A percentile compares a stretch with the other conserved stretches of the same genome.
phyloP scores from a whole-genome alignment of 331 rosid species.

The Telfairia occidentalis region DNA sequence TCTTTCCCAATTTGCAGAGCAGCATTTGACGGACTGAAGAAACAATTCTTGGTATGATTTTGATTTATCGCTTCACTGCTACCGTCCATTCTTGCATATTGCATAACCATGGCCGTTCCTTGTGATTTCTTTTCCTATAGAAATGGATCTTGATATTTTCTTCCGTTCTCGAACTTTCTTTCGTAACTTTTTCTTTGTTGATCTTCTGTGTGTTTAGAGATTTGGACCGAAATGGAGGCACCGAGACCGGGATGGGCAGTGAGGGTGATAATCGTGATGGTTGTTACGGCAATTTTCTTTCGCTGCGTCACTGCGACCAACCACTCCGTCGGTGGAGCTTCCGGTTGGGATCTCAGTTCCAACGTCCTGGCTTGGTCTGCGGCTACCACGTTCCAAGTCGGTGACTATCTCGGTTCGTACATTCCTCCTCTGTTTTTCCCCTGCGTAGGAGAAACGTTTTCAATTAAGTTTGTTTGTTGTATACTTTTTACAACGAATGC shows the following conservation, averaged over 20 bases:
- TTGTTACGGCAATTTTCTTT: constrained; percentile 38
- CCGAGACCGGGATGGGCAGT: constrained; percentile 37
- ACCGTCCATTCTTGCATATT: background rate
- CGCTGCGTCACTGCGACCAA: constrained; percentile 46
- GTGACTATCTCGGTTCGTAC: constrained; percentile 50
- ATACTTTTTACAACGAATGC: background rate
- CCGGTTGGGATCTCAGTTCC: constrained; percentile 65
- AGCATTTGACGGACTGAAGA: background rate
- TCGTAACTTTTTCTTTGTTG: background rate
- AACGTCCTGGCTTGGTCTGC: constrained; percentile 50
- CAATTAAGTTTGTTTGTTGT: background rate
- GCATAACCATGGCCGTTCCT: background rate
- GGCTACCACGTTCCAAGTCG: constrained; percentile 31
- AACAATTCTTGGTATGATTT: background rate
- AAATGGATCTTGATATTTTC: background rate
- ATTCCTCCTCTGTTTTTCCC: background rate
- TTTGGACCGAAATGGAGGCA: constrained; percentile 31
- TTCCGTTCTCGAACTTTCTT: background rate
- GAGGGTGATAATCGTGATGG: constrained; percentile 33
- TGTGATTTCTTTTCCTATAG: background rate
- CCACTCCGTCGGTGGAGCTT: constrained; percentile 52
- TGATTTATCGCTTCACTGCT: background rate
- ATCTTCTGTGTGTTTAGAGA: background rate
- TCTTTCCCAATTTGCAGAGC: background rate
- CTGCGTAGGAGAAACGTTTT: too few species aligned